Evolutionary conservation across 768 basidiomycete species (phyloP).

Genomic region (Boletellus sp.): DNA sequence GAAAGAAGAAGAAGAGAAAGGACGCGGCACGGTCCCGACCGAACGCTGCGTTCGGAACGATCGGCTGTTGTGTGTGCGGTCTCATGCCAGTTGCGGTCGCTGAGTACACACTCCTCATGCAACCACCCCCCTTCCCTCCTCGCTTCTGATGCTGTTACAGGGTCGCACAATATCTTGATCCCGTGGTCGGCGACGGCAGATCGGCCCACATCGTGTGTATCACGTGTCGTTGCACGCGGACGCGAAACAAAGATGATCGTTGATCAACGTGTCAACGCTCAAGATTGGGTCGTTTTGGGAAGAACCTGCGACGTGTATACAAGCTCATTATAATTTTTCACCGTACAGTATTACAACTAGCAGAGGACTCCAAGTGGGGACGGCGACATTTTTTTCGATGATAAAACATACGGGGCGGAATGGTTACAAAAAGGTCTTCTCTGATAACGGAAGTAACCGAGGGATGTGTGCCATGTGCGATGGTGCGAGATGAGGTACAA

Average conservation of each 20-base stretch:
- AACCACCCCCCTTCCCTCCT: too few relatives aligned
- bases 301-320: background rate
- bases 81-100: constrained; percentile 13
- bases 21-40: background rate
- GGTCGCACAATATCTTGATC: background rate
- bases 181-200: background rate
- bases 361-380: background rate
- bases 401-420: background rate
- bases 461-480: constrained; percentile 2
- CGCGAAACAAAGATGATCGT: constrained; percentile 1
- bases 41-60: background rate
- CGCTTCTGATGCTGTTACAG: background rate
- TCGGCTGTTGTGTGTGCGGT: background rate
- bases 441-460: background rate
- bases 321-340: constrained; percentile 18
- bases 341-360: constrained; percentile 25
- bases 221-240: background rate
- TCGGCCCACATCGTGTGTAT: background rate
- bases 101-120: background rate
- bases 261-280: background rate
- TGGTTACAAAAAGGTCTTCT: constrained; percentile 8
- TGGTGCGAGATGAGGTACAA: constrained; percentile 12
- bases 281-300: too few relatives aligned
- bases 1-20: background rate
- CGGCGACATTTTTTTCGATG: constrained; percentile 4